Evolutionary conservation across 2,329 filamentous ascomycete genomes (phyloP), one percentile per base, ranked within the genome.

Genomic region (Hypoxylon sp.): DNA sequence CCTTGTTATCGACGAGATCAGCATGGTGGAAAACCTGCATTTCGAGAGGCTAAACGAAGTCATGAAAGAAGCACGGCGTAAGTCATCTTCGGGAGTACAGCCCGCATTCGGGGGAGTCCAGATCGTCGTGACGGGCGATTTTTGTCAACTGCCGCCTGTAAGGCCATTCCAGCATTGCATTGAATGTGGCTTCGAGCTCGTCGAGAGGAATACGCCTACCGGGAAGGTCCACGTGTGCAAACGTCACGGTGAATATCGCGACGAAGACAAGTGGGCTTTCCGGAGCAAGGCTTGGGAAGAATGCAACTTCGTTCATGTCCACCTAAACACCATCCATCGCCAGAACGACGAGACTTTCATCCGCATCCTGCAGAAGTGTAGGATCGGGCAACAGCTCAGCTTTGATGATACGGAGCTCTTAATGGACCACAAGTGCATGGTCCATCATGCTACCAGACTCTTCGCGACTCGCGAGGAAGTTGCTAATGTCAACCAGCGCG

Each of bases 1-100:
- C 0, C 80, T 91, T 1, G 83, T 91, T 25, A 87, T 91, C 14
- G 89, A 91, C 71, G 90, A 91, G 76, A 87, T 92, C 64, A 89
- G 85, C 68, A 91, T 91, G 89, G 82, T 91, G 0, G 86, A 89
- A 55, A 87, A 85, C 60, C 75, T 83, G 6, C 80, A 85, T 53
- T 84, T 89, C 30, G 83, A 87, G 64, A 82, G 87, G 11, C 76
- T 88, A 11, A 85, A 86, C 63, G 75, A 72, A 2, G 73, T 87
- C 2, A 82, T 84, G 79, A 85, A 86, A 65, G 66, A 57, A 1
- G 78, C 77, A 25, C 77, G 79, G 17, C 17, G n/a, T 4, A 54
- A 71, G 1, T 50, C 65, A 1, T 30, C 22, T 1, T 8, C n/a
- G 8, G 0, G 30, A 5, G 53, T 57, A 1, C 68, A 72, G 7